Percentiles rank a stretch among this genome's conserved stretches.
Conservation (phyloP, 768 basidiomycete genomes). For the Macrolepiota albuminosa region DNA sequence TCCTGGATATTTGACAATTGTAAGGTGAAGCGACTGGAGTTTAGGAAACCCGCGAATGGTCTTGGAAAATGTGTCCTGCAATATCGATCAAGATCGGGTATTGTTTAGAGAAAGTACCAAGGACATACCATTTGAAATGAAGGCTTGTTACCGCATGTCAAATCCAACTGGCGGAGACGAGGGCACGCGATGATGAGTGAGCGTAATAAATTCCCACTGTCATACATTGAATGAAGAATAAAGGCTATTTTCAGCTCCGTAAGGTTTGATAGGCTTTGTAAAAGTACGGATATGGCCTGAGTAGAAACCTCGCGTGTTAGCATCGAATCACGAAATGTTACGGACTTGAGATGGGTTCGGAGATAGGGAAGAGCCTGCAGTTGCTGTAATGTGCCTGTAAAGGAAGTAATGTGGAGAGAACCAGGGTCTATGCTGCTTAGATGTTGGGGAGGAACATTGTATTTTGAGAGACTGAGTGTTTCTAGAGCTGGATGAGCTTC, state of each 20-base stretch:
- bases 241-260: slow-evolving; percentile 61
- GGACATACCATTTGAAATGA: slow-evolving; percentile 65
- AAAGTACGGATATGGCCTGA: slow-evolving; percentile 52
- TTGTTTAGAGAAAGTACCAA: not conserved
- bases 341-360: slow-evolving; percentile 44
- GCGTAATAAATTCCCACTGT: slow-evolving; percentile 64
- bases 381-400: slow-evolving; percentile 65
- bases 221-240: slow-evolving; percentile 68
- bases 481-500: slow-evolving; percentile 57
- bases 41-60: slow-evolving; percentile 57
- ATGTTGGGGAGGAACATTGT: slow-evolving; percentile 49
- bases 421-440: slow-evolving; percentile 42
- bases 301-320: slow-evolving; percentile 65
- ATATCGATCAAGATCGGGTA: too few relatives aligned
- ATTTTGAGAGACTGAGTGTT: slow-evolving; percentile 46
- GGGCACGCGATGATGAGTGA: slow-evolving; percentile 66
- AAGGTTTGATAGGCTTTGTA: slow-evolving; percentile 51
- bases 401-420: slow-evolving; percentile 50
- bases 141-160: slow-evolving; percentile 64
- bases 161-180: slow-evolving; percentile 53
- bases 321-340: slow-evolving; percentile 63
- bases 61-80: slow-evolving; percentile 59
- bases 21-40: slow-evolving; percentile 56
- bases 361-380: slow-evolving; percentile 56
- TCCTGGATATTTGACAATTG: slow-evolving; percentile 63